These are phyloP conservation scores for Aureobasidium leucospermi DNA, from an alignment of 2,329 filamentous ascomycete species.

Conservation along the genomic window DNA sequence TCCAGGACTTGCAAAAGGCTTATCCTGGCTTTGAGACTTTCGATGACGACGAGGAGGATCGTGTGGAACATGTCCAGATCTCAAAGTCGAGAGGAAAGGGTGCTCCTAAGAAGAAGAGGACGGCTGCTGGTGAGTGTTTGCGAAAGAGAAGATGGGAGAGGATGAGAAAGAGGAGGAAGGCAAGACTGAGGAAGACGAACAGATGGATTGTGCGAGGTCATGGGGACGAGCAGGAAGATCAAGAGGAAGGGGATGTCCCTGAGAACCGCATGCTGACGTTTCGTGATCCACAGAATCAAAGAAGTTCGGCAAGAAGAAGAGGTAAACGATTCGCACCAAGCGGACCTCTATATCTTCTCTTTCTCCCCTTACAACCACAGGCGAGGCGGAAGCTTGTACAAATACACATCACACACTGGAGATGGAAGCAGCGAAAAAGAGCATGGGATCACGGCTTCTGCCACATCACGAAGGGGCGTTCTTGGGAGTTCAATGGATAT, in stretches of 20 bases:
- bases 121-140: slow-evolving; percentile 35
- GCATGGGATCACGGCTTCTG: not conserved
- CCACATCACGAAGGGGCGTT: too few relatives aligned
- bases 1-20: slow-evolving; percentile 64
- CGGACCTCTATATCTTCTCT: not conserved
- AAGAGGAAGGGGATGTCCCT: not conserved
- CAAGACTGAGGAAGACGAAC: not conserved
- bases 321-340: not conserved
- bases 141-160: not conserved
- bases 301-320: slow-evolving; percentile 16
- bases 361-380: not conserved
- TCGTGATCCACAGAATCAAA: not conserved
- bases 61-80: slow-evolving; percentile 61
- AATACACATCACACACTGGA: not conserved
- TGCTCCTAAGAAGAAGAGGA: slow-evolving; percentile 81
- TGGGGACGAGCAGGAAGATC: not conserved
- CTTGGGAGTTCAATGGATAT: too few relatives aligned
- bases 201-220: not conserved
- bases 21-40: slow-evolving; percentile 63
- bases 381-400: not conserved
- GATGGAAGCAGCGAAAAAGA: not conserved
- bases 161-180: not conserved
- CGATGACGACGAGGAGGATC: slow-evolving; percentile 71
- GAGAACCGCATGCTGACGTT: not conserved
- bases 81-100: slow-evolving; percentile 73